Evolutionary conservation across 805 yeast genomes (phyloP), one percentile per base, ranked within the genome.

Genomic region (Clavispora asparagi): DNA sequence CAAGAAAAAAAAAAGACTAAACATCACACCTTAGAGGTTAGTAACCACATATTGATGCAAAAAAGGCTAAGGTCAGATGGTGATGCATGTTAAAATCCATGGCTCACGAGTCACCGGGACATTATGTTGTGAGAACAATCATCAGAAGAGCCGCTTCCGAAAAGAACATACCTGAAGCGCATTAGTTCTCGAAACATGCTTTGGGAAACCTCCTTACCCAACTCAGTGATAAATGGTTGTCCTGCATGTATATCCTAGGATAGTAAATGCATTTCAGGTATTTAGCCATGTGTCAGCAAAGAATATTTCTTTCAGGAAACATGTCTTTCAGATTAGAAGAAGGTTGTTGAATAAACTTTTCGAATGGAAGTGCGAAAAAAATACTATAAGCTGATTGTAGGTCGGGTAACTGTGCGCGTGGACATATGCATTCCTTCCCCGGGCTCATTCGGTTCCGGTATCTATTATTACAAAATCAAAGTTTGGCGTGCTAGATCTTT

Each of bases 31-130:
- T 46, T 19, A 43, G 27, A 8, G 7, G 46, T 40, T 45, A 42
- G 45, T 35, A 19, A 30, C 13, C 36, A 29, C 7, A 6, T 11
- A 42, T 31, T 33, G 16, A 28, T 12, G 35, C 7, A 12, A 41
- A 47, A 27, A 23, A 33, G 46, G 39, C 23, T 35, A n/a, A 47
- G 57, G 62, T 87, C 96, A 88, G 96, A 85, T 88, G 96, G 96
- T 88, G 95, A 88, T 88, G 96, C 96, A 88, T 88, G 96, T 81
- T 69, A 40, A 72, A 71, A 79, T 83, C 87, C 86, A 70, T 70
- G 85, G 94, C 83, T 82, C 94, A 87, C 77, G 78, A 60, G 62
- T 77, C 80, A 68, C 80, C 79, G 77, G 56, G 73, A 56, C 49
- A 39, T 19, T 43, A 43, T 51, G 56, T 52, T 54, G 53, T 52